phyloP scores from a whole-genome alignment of 2,329 filamentous ascomycete genomes.

The Colletotrichum tamarilloi region DNA sequence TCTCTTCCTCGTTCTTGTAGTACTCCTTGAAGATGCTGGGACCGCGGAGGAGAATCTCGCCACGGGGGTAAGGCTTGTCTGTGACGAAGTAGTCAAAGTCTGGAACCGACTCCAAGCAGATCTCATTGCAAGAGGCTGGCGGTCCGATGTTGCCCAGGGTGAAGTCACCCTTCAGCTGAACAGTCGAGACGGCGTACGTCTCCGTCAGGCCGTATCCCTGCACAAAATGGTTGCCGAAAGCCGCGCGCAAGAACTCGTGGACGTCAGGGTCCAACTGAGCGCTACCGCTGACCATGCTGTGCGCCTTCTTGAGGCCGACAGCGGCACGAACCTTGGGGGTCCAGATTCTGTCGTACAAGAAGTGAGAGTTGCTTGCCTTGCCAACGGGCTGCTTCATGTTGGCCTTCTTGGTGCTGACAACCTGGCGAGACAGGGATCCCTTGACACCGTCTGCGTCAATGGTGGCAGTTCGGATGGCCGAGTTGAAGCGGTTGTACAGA shows the following conservation, averaged over 20 bases:
- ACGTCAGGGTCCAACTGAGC: conserved; percentile 90
- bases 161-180: conserved; percentile 78
- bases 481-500: conserved; percentile 90
- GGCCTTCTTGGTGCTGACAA: conserved; percentile 83
- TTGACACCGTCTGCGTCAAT: conserved; percentile 82
- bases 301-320: conserved; percentile 80
- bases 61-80: conserved; percentile 90
- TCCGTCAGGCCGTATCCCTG: conserved; percentile 97
- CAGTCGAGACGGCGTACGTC: conserved; percentile 81
- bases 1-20: conserved; percentile 91
- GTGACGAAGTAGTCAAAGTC: conserved; percentile 93
- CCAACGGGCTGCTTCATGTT: conserved; percentile 77
- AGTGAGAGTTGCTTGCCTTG: conserved; percentile 82
- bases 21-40: conserved; percentile 87
- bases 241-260: conserved; percentile 88
- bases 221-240: conserved; percentile 80
- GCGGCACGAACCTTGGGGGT: conserved; percentile 86
- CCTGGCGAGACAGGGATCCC: conserved; percentile 82
- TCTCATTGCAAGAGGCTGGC: conserved; percentile 74
- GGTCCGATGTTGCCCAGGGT: conserved; percentile 84
- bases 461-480: conserved; percentile 82
- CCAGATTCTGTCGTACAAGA: conserved; percentile 89
- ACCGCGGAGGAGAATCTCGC: conserved; percentile 87
- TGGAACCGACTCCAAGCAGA: conserved; percentile 86
- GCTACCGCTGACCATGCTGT: conserved; percentile 85